Evolutionary conservation across 768 basidiomycete species (phyloP).

Genomic region (Pholiota molesta): DNA sequence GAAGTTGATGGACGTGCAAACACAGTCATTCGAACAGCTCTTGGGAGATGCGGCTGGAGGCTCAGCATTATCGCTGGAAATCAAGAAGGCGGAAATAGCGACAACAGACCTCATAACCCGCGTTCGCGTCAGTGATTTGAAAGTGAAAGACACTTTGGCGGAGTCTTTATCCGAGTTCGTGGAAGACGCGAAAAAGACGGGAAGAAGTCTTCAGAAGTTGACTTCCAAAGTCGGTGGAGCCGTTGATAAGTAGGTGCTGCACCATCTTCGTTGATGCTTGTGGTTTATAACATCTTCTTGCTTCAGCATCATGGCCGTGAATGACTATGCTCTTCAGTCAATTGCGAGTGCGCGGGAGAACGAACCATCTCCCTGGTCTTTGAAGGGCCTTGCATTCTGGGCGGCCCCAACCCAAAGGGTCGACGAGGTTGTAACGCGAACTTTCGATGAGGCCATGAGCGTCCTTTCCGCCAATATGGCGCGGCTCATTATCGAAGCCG

Average conservation of each 20-base stretch:
- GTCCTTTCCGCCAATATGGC: conserved; percentile 53
- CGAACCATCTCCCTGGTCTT: conserved; percentile 32
- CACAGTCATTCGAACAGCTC: conserved; percentile 63
- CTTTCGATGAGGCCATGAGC: conserved; percentile 67
- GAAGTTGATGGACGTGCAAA: conserved; percentile 59
- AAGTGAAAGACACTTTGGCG: conserved; percentile 59
- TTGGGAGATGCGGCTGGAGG: conserved; percentile 61
- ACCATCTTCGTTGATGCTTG: not conserved
- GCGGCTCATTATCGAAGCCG: conserved; percentile 69
- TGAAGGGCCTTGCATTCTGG: conserved; percentile 45
- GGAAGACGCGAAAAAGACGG: conserved; percentile 60
- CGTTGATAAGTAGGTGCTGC: conserved; percentile 65
- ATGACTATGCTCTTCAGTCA: conserved; percentile 65
- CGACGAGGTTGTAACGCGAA: conserved; percentile 49
- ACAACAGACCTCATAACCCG: conserved; percentile 67
- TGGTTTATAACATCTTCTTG: conserved; percentile 5
- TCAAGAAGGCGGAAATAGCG: conserved; percentile 81
- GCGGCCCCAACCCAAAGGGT: conserved; percentile 31
- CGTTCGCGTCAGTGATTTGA: conserved; percentile 65
- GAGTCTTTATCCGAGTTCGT: conserved; percentile 56
- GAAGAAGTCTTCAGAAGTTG: conserved; percentile 61
- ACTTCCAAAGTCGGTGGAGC: conserved; percentile 71
- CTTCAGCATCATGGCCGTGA: conserved; percentile 70
- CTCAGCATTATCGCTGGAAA: conserved; percentile 62
- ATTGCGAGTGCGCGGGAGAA: conserved; percentile 50